phyloP scores from a whole-genome alignment of 1,139 yeast genomes.

The Hansenula anomala region DNA sequence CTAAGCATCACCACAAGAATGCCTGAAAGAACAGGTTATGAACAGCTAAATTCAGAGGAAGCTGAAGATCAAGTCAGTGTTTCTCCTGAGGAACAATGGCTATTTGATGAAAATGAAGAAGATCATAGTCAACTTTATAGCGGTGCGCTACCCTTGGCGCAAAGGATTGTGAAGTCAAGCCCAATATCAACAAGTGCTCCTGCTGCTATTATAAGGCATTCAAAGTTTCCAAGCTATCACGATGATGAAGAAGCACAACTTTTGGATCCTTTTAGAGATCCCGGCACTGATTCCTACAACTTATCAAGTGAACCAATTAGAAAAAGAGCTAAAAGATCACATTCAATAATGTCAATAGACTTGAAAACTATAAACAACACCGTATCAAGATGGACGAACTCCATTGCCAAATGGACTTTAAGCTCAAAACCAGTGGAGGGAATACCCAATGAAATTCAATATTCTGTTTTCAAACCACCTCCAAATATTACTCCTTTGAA shows the following conservation, averaged over 20 bases:
- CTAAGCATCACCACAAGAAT: background rate
- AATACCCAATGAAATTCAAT: slow-evolving; percentile 35
- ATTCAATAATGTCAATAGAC: slow-evolving; percentile 14
- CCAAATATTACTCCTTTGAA: slow-evolving; percentile 24
- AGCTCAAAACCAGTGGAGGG: slow-evolving; percentile 11
- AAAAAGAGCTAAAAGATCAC: slow-evolving; percentile 8
- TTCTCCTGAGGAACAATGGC: slow-evolving; percentile 3
- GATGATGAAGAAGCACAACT: background rate
- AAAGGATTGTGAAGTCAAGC: background rate
- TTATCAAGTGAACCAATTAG: background rate
- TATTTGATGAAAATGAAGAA: slow-evolving; percentile 1
- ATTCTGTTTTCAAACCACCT: slow-evolving; percentile 46
- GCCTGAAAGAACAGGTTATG: slow-evolving; percentile 4
- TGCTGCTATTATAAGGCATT: background rate
- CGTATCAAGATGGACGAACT: slow-evolving; percentile 19
- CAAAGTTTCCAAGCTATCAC: background rate
- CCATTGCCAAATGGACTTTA: slow-evolving; percentile 17
- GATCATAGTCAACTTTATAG: background rate
- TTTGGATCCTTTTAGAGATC: background rate
- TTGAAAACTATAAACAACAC: slow-evolving; percentile 12
- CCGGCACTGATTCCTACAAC: background rate
- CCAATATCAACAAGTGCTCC: slow-evolving; percentile 1
- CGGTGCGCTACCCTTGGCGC: background rate
- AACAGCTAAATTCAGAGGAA: slow-evolving; percentile 2
- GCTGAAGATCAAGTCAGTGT: background rate